Evolutionary conservation across 306 rosid species (phyloP), one percentile per base, ranked within the genome.

Genomic region (Astragalus glycyphyllos): DNA sequence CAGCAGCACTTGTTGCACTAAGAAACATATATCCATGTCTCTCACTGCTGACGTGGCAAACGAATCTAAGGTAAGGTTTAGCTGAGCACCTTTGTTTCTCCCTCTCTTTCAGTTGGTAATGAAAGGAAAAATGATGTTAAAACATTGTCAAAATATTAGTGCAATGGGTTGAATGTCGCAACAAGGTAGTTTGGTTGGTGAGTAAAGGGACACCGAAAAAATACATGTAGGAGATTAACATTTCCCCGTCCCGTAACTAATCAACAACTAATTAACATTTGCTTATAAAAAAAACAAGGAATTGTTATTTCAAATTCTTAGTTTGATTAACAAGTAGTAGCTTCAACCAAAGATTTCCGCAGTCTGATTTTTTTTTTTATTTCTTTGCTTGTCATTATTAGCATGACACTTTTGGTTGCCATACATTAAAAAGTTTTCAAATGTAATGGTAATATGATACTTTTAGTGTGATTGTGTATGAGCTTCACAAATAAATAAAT

Each of bases 1-100:
- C n/a, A 63, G 26, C 31, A 20, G 49, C 14, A 44, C 4, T 40
- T 40, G 31, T 12, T 9, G 13, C 74, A 56, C 77, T 44, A 74
- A 78, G 49, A 46, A 65, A 10, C 71, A 26, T 56, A 70, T 74
- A 46, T 69, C 59, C 65, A 65, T 70, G 72, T 78, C 86, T 65
- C 83, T 82, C 71, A 58, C 81, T 1, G 44, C 86, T 45, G 76
- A 78, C 4, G 54, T 74, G 15, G 11, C 78, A 20, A 51, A 1
- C 40, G 47, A 78, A 78, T 69, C 83, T 49, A 78, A 82, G 86
- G 86, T 82, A 26, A 26, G 31, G 31, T 26, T 26, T 26, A 65
- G 56, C 14, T 63, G 11, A 11, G 4, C 60, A 34, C 29, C 16
- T 31, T 11, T 13, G 15, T 29, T 50, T 20, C 2, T 1, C 5